These are phyloP conservation scores for Phytophthora lateralis DNA, from an alignment of 352 stramenopile species.

Conservation along the genomic window DNA sequence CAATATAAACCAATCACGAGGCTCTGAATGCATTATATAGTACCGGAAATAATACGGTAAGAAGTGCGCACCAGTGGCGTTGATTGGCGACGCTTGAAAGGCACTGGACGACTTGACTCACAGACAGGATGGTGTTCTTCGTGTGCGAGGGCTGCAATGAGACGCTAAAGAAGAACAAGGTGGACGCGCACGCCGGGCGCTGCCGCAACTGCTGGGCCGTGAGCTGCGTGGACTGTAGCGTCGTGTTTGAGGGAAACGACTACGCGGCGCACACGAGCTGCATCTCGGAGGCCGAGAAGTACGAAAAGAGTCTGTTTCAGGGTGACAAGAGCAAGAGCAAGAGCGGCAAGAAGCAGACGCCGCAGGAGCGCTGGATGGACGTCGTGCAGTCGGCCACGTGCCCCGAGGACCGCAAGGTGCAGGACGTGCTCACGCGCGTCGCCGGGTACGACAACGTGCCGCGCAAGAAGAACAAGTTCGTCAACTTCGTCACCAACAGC, in stretches of 20 bases:
- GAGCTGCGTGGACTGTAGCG: conserved; percentile 94
- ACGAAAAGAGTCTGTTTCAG: conserved; percentile 90
- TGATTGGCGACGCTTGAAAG: conserved; percentile 24
- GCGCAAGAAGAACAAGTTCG: conserved; percentile 93
- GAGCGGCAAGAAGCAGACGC: conserved; percentile 72
- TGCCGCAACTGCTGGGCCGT: conserved; percentile 91
- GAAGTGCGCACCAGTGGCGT: background rate
- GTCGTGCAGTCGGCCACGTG: conserved; percentile 61
- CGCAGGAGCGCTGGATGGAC: conserved; percentile 90
- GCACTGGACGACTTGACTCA: background rate
- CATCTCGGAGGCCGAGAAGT: conserved; percentile 95
- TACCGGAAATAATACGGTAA: conserved; percentile 1
- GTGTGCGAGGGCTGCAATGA: conserved; percentile 90
- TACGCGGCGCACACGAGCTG: conserved; percentile 92
- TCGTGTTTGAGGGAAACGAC: conserved; percentile 90
- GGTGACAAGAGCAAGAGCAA: conserved; percentile 64
- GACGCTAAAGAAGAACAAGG: conserved; percentile 95
- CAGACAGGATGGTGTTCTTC: conserved; percentile 78
- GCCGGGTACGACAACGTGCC: conserved; percentile 90
- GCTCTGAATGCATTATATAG: background rate
- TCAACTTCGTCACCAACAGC: conserved; percentile 92
- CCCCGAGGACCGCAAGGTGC: conserved; percentile 55
- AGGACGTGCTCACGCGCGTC: conserved; percentile 79
- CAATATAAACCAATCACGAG: background rate
- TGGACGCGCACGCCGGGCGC: conserved; percentile 87